Evolutionary conservation across 805 yeast genomes (phyloP).

Genomic region (Limtongozyma cylindracea): DNA sequence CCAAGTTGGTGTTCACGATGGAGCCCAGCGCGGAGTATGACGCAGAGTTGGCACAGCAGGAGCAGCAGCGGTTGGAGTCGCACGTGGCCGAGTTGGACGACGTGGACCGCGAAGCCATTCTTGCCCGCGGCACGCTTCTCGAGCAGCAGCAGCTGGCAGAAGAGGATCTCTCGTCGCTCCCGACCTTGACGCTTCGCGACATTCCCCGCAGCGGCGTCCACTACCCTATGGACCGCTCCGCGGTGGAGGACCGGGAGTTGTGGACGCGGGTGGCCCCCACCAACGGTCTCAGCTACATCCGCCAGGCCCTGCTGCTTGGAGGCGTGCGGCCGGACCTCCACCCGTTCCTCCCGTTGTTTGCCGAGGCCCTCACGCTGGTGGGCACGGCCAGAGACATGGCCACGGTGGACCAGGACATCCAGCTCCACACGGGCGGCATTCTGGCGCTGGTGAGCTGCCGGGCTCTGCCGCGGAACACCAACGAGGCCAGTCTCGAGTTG

Average conservation of each 20-base stretch:
- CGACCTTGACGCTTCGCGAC: conserved; percentile 51
- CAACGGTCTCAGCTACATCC: conserved; percentile 31
- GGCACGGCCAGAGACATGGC: conserved; percentile 63
- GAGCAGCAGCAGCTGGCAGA: conserved; percentile 42
- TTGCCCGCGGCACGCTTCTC: conserved; percentile 33
- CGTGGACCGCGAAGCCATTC: conserved; percentile 30
- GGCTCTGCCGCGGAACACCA: conserved; percentile 23
- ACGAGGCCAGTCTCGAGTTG: conserved; percentile 23
- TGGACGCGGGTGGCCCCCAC: conserved; percentile 52
- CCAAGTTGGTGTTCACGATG: conserved; percentile 42
- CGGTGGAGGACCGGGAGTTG: conserved; percentile 38
- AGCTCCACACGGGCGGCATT: conserved; percentile 66
- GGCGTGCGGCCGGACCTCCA: no score
- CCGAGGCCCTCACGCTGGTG: conserved; percentile 60
- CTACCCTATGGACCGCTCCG: conserved; percentile 9
- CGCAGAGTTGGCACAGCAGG: conserved; percentile 23
- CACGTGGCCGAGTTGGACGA: conserved; percentile 19
- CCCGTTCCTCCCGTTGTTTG: conserved; percentile 52
- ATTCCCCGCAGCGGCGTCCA: conserved; percentile 25
- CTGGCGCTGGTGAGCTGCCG: conserved; percentile 31
- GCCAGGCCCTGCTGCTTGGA: conserved; percentile 33
- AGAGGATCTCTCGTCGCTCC: conserved; percentile 46
- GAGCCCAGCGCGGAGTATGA: conserved; percentile 37
- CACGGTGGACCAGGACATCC: conserved; percentile 66
- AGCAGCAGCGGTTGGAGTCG: conserved; percentile 19